Evolutionary conservation across 495 filamentous ascomycete genomes (phyloP).

Genomic region (Hypoxylon cercidicola): DNA sequence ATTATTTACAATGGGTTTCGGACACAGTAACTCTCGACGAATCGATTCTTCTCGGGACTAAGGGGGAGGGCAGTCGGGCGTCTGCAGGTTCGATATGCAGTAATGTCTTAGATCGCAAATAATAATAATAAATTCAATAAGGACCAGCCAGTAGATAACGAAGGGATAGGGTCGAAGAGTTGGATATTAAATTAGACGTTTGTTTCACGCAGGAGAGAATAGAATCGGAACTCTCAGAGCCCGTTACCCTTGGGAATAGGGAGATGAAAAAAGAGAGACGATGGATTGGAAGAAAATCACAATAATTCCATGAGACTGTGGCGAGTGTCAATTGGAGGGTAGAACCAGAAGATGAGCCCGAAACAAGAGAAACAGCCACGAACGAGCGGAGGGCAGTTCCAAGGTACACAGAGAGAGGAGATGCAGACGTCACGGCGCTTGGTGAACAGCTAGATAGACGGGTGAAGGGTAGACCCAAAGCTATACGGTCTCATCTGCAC

Average conservation of each 20-base stretch:
- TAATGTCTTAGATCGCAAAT: conserved; percentile 34
- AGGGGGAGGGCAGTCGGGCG: conserved; percentile 13
- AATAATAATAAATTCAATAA: conserved; percentile 19
- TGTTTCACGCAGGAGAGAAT: conserved; percentile 20
- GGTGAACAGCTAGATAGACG: conserved; percentile 7
- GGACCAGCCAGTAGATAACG: conserved; percentile 35
- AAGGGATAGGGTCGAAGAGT: conserved; percentile 21
- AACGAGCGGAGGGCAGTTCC: conserved; percentile 15
- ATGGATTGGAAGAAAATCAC: conserved; percentile 24
- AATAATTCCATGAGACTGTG: conserved; percentile 25
- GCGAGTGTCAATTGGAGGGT: conserved; percentile 16
- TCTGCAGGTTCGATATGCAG: conserved; percentile 28
- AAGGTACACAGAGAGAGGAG: conserved; percentile 5
- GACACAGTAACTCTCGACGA: conserved; percentile 20
- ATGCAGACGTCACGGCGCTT: conserved; percentile 27
- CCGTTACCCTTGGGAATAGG: conserved; percentile 11
- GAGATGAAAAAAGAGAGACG: conserved; percentile 24
- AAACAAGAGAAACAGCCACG: conserved; percentile 35
- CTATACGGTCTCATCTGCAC: conserved; percentile 35
- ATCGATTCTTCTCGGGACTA: conserved; percentile 26
- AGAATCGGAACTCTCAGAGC: conserved; percentile 36
- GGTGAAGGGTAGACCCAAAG: conserved; percentile 8
- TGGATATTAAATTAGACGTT: conserved; percentile 18
- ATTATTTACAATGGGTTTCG: conserved; percentile 27
- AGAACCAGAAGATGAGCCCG: conserved; percentile 17